These are phyloP conservation scores for Anthracocystis panici-leucophaei DNA, from an alignment of 1,284 basidiomycete genomes.

Conservation along the genomic window DNA sequence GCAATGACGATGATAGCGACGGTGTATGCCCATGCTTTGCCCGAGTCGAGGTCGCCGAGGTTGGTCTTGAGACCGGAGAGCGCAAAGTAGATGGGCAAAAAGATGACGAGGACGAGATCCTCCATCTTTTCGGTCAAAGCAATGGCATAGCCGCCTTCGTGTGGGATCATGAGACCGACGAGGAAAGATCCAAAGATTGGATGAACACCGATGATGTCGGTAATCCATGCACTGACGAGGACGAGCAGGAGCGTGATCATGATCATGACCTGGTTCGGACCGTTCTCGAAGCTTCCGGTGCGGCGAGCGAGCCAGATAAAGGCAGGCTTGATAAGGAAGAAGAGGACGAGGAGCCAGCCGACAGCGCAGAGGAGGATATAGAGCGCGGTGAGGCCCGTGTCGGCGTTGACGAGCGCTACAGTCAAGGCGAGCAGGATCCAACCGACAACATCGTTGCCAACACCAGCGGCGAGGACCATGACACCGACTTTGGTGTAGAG, in stretches of 20 bases:
- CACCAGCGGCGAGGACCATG: conserved; percentile 88
- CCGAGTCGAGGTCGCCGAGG: conserved; percentile 74
- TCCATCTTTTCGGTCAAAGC: conserved; percentile 74
- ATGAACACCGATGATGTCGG: conserved; percentile 89
- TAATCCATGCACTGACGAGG: conserved; percentile 84
- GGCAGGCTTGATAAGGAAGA: conserved; percentile 78
- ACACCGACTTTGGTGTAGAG: conserved; percentile 93
- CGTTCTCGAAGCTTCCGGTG: conserved; percentile 82
- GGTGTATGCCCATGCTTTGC: conserved; percentile 84
- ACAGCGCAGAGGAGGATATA: conserved; percentile 85
- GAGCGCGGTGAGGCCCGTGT: conserved; percentile 78
- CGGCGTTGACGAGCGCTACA: conserved; percentile 88
- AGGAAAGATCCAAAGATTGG: conserved; percentile 87
- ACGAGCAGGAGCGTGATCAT: conserved; percentile 80
- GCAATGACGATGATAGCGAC: conserved; percentile 84
- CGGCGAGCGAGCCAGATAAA: conserved; percentile 80
- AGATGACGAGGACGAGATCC: conserved; percentile 72
- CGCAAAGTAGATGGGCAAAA: conserved; percentile 87
- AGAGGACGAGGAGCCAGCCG: conserved; percentile 83
- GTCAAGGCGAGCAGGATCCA: conserved; percentile 80
- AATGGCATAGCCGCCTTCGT: conserved; percentile 82
- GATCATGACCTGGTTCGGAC: conserved; percentile 83
- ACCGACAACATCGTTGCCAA: conserved; percentile 85
- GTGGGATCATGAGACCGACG: conserved; percentile 87
- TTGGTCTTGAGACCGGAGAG: conserved; percentile 86